Percentiles rank a stretch among this genome's conserved stretches.
Conservation (phyloP, 2,329 filamentous ascomycete genomes). For the Verticillium longisporum region DNA sequence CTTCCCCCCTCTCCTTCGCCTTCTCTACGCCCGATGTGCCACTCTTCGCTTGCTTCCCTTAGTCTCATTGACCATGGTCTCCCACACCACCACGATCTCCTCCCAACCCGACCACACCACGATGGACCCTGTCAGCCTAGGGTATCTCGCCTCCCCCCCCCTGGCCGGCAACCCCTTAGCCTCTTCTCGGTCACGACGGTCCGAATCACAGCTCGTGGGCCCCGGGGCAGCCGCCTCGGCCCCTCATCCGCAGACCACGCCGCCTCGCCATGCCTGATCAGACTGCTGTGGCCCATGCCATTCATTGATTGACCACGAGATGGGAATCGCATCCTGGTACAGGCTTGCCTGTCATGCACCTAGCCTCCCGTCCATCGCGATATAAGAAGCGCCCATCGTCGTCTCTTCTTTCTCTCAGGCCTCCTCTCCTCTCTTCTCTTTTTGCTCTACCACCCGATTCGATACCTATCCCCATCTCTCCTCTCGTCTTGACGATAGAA, state of each 20-base stretch:
- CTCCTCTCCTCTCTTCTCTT: not conserved
- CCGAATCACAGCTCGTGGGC: slow-evolving; percentile 23
- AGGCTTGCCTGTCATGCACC: not conserved
- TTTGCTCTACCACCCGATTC: not conserved
- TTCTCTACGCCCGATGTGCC: no score
- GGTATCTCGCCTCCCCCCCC: not conserved
- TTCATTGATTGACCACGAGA: not conserved
- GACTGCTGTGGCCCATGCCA: not conserved
- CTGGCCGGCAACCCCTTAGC: slow-evolving; percentile 20
- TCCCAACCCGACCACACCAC: not conserved
- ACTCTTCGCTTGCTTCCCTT: not conserved
- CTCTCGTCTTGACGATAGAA: not conserved
- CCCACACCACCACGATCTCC: not conserved
- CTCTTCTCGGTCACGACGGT: slow-evolving; percentile 45
- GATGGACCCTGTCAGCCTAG: slow-evolving; percentile 10
- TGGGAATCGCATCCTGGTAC: not conserved
- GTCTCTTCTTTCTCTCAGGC: not conserved
- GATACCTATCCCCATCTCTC: not conserved
- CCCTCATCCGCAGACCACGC: not conserved
- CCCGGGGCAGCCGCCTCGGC: not conserved
- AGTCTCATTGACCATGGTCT: not conserved
- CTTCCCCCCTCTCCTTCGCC: not conserved
- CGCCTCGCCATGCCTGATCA: not conserved
- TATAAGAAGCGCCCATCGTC: not conserved
- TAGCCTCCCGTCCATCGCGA: not conserved